phyloP scores from a whole-genome alignment of 2,329 filamentous ascomycete genomes.

The Fusarium caatingaense region DNA sequence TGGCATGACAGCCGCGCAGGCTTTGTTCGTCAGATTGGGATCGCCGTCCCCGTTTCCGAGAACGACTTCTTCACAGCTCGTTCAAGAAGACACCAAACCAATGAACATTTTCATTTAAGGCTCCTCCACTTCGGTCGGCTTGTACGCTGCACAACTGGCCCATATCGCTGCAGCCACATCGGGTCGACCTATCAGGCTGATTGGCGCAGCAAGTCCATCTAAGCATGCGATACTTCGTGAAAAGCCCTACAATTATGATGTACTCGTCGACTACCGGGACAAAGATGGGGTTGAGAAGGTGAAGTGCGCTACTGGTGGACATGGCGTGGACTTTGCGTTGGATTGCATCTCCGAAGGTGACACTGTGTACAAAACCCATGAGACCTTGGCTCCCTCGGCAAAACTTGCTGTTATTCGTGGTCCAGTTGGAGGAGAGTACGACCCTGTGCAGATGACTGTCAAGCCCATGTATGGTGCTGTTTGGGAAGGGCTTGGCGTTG shows the following conservation, averaged over 20 bases:
- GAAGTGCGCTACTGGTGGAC: conserved; percentile 30
- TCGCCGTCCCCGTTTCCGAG: conserved; percentile 50
- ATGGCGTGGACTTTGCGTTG: conserved; percentile 51
- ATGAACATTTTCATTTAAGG: conserved; percentile 49
- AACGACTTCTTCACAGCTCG: fast-evolving
- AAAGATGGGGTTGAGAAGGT: conserved; percentile 50
- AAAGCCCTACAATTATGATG: conserved; percentile 53
- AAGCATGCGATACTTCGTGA: conserved; percentile 45
- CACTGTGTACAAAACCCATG: conserved; percentile 49
- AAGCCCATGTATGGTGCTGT: conserved; percentile 56
- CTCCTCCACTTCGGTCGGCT: conserved; percentile 49
- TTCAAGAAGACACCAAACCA: fast-evolving
- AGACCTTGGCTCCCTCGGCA: conserved; percentile 44
- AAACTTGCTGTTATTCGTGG: conserved; percentile 45
- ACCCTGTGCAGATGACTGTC: conserved; percentile 36
- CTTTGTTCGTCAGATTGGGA: conserved; percentile 52
- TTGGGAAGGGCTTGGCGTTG: conserved; percentile 56
- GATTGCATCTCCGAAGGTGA: conserved; percentile 55
- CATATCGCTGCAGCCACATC: conserved; percentile 7
- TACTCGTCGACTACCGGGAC: conserved; percentile 54
- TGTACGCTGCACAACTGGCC: conserved; percentile 50
- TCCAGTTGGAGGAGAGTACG: conserved; percentile 41
- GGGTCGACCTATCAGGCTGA: conserved; percentile 36
- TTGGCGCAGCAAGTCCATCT: conserved; percentile 47
- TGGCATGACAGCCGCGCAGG: conserved; percentile 57